Conservation (phyloP, 768 basidiomycete species). For the Mycena crocata region DNA sequence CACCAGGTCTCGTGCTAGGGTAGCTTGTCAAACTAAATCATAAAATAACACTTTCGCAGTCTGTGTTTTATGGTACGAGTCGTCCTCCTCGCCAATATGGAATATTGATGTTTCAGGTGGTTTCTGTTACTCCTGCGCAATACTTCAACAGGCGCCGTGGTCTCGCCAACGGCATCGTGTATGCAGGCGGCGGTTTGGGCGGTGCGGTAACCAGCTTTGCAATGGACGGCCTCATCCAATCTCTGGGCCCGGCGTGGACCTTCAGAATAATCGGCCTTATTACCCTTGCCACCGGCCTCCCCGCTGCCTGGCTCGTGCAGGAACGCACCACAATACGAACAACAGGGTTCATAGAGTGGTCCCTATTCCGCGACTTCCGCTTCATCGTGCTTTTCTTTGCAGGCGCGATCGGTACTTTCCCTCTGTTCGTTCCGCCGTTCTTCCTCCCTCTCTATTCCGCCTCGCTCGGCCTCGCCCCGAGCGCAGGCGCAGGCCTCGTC, state of each 20-base stretch:
- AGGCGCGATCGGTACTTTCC: slow-evolving; percentile 48
- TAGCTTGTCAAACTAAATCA: not conserved
- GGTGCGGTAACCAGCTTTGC: slow-evolving; percentile 44
- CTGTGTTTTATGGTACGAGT: slow-evolving; percentile 42
- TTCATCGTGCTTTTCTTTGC: slow-evolving; percentile 42
- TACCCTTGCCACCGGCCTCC: slow-evolving; percentile 40
- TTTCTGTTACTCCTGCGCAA: slow-evolving; percentile 42
- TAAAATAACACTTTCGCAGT: not conserved
- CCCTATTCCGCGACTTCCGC: slow-evolving; percentile 43
- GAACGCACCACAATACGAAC: slow-evolving; percentile 37
- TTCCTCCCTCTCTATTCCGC: slow-evolving; percentile 50
- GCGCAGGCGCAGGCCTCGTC: slow-evolving; percentile 42
- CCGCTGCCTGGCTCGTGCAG: slow-evolving; percentile 39
- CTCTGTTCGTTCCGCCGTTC: slow-evolving; percentile 48
- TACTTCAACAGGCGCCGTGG: slow-evolving; percentile 46
- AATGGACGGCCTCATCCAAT: slow-evolving; percentile 41
- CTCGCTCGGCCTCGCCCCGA: slow-evolving; percentile 39
- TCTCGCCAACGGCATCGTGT: slow-evolving; percentile 46
- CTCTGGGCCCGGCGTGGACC: slow-evolving; percentile 44
- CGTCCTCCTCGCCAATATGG: no score
- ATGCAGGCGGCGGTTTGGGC: slow-evolving; percentile 39
- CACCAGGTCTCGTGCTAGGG: slow-evolving; percentile 36
- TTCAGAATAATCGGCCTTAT: slow-evolving; percentile 45
- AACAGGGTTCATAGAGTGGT: slow-evolving; percentile 34
- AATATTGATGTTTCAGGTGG: no score